A percentile compares a stretch with the other conserved stretches of the same genome.
Evolutionary conservation across 2,329 filamentous ascomycete species (phyloP).

Genomic region (Dryadomyces quercus-mongolicae): DNA sequence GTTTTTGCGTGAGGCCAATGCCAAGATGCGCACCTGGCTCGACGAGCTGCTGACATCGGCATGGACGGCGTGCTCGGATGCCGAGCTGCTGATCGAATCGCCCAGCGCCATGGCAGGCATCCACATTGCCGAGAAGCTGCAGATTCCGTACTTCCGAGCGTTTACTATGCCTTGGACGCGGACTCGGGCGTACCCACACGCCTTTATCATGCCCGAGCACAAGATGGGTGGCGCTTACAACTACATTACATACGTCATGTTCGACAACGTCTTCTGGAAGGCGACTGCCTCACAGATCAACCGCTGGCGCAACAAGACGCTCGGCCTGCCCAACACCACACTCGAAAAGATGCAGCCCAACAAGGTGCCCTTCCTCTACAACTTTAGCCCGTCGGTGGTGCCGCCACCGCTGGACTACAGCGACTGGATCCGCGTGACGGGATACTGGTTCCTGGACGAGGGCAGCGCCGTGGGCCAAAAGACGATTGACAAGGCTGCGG

Average conservation of each 20-base stretch:
- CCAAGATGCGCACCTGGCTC: constrained; percentile 88
- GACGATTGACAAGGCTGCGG: neutral
- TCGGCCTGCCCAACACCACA: constrained; percentile 68
- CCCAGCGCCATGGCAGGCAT: constrained; percentile 96
- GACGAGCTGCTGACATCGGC: constrained; percentile 75
- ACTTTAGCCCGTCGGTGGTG: constrained; percentile 92
- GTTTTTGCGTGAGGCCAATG: constrained; percentile 77
- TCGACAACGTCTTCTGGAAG: constrained; percentile 95
- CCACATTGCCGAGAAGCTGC: constrained; percentile 86
- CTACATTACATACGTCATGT: constrained; percentile 88
- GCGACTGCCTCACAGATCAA: constrained; percentile 87
- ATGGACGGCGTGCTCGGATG: constrained; percentile 73
- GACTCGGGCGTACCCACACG: constrained; percentile 90
- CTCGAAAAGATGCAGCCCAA: constrained; percentile 89
- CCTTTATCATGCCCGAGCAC: constrained; percentile 82
- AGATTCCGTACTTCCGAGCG: constrained; percentile 90
- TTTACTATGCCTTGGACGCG: constrained; percentile 99
- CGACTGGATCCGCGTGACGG: constrained; percentile 94
- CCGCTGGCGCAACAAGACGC: constrained; percentile 71
- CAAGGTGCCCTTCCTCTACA: constrained; percentile 97
- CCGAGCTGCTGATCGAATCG: constrained; percentile 86
- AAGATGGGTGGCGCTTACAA: constrained; percentile 96
- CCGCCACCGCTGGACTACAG: constrained; percentile 88
- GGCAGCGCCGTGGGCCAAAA: constrained; percentile 1
- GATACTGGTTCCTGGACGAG: constrained; percentile 96